phyloP scores from a whole-genome alignment of 2,329 filamentous ascomycete species.

The Aspergillus awamori region DNA sequence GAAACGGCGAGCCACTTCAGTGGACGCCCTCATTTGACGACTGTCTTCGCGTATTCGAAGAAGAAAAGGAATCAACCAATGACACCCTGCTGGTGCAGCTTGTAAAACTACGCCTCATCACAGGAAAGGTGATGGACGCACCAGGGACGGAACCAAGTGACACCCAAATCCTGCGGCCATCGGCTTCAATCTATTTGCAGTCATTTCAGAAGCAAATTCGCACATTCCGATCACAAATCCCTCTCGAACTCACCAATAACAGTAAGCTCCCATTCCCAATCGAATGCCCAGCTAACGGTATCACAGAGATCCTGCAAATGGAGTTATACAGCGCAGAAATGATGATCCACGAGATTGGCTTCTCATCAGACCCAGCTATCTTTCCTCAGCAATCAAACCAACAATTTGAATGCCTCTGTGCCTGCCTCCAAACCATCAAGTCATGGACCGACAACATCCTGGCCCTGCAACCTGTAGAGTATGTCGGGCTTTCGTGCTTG shows the following conservation, averaged over 20 bases:
- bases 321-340: neutral
- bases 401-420: neutral
- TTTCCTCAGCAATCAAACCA: neutral
- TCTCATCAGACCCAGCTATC: neutral
- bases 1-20: slow-evolving; percentile 6
- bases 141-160: neutral
- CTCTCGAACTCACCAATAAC: slow-evolving; percentile 1
- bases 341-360: neutral
- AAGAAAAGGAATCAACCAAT: neutral
- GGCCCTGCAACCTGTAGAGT: neutral
- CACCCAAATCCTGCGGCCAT: neutral
- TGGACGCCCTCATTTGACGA: slow-evolving; percentile 8
- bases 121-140: neutral
- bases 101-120: neutral
- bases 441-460: neutral
- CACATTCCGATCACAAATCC: neutral
- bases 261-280: neutral
- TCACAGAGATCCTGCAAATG: neutral
- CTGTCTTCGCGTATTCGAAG: slow-evolving; percentile 3
- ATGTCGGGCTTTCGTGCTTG: neutral
- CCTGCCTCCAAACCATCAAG: neutral
- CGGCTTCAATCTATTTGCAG: neutral
- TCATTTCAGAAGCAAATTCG: slow-evolving; percentile 2
- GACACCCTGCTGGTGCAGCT: slow-evolving; percentile 6
- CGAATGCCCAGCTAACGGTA: neutral